Base-by-base conservation (phyloP, 768 basidiomycete genomes). In the Auricularia auricula-judae region DNA sequence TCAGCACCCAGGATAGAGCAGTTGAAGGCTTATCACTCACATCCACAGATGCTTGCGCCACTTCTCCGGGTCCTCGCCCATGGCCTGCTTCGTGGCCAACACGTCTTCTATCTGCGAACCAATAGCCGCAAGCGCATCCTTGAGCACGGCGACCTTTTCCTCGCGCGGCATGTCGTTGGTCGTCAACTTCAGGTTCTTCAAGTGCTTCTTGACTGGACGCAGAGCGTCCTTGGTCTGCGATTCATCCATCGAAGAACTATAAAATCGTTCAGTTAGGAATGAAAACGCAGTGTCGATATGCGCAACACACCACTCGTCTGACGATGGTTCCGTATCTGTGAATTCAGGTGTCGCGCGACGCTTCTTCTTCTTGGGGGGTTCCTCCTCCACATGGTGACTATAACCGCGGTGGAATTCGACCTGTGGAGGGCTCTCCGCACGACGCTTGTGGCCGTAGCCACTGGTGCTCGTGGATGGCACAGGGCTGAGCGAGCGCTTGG, bases 1-100 rank as follows among this genome's bases (percentile, higher is more conserved):
- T 61, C 36, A 63, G 36, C 35, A 29, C 29, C 2, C 29, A 29
- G 0, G 29, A 29, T 29, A 29, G 2, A 29, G 29, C 29, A 29
- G 2, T 2, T 2, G 29, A 29, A 29, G 29, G 29, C 29, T 29
- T 29, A 29, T 29, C 42, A 89, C 93, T 74, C 76, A 95, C 92
- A 93, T 91, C 94, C 94, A 97, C n/a, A 95, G 81, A 78, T 97
- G 93, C 67, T 91, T 84, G 66, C 90, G 82, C 94, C 93, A 97
- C 72, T 91, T 81, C 72, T 88, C 87, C 21, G 83, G 80, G 70
- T 96, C 89, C 74, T 91, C 88, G 14, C 94, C 93, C 51, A 84
- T 82, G 3, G 85, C 82, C 67, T 85, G 82, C 74, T 95, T 94
- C 43, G 82, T 72, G 62, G 82, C 83, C 35, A 96, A 80, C 2